phyloP scores from a whole-genome alignment of 768 basidiomycete species.

The Pleurotus djamor region DNA sequence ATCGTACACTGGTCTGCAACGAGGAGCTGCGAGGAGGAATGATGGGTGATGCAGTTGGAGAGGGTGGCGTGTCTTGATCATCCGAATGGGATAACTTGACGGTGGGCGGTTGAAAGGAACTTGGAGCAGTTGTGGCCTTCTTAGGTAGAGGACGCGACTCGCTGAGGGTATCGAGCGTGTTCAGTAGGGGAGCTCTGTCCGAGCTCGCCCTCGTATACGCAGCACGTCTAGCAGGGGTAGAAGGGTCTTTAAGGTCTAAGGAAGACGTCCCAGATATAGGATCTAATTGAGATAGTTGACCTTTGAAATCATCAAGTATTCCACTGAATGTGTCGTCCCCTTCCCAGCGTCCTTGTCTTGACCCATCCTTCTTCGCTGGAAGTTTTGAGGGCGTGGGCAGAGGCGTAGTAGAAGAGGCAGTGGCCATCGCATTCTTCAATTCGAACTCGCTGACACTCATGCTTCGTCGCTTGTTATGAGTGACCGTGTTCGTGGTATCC shows the following conservation, averaged over 20 bases:
- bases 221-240: slow-evolving; percentile 48
- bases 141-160: slow-evolving; percentile 20
- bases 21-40: slow-evolving; percentile 52
- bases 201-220: slow-evolving; percentile 31
- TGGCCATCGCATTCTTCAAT: slow-evolving; percentile 38
- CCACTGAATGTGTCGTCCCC: slow-evolving; percentile 48
- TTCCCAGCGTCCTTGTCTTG: slow-evolving; percentile 8
- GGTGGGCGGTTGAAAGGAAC: slow-evolving; percentile 19
- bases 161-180: slow-evolving; percentile 11
- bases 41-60: slow-evolving; percentile 20
- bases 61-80: slow-evolving; percentile 18
- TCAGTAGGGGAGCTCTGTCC: slow-evolving; percentile 24
- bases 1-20: slow-evolving; percentile 33
- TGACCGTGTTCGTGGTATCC: slow-evolving; percentile 26
- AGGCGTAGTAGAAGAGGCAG: slow-evolving; percentile 32
- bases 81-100: slow-evolving; percentile 26
- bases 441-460: slow-evolving; percentile 74
- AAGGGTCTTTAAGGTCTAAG: slow-evolving; percentile 67
- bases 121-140: slow-evolving; percentile 13
- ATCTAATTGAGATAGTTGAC: slow-evolving; percentile 67
- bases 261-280: slow-evolving; percentile 40
- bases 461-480: slow-evolving; percentile 50
- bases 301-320: slow-evolving; percentile 72
- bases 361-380: slow-evolving; percentile 11
- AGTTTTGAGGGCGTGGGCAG: slow-evolving; percentile 27